Conservation (phyloP, 108 stramenopile genomes). For the Asterionellopsis glacialis region DNA sequence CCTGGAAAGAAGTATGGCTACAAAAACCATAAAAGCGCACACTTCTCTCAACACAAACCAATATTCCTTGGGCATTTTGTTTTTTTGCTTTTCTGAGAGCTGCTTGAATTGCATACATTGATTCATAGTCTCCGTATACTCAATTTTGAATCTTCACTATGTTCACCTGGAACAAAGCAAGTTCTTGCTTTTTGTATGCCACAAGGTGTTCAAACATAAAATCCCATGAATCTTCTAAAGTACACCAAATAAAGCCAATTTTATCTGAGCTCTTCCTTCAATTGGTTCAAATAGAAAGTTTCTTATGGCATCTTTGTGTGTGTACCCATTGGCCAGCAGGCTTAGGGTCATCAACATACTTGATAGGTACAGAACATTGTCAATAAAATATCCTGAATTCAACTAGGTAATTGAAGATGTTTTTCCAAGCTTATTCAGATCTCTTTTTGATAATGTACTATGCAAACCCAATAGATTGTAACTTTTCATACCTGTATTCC, state of each 20-base stretch:
- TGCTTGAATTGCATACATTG: no score
- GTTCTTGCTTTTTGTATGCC: slow-evolving; percentile 21
- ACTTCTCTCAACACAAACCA: no score
- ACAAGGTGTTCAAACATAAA: slow-evolving; percentile 27
- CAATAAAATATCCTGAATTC: slow-evolving; percentile 7
- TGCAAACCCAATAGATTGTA: neutral
- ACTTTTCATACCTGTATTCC: neutral
- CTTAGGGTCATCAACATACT: neutral
- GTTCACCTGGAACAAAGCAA: no score
- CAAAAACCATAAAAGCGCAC: no score
- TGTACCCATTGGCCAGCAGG: neutral
- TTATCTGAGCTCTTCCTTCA: slow-evolving; percentile 37
- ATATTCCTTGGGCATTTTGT: no score
- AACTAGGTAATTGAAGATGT: slow-evolving; percentile 7
- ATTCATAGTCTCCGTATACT: no score
- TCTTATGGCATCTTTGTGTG: no score
- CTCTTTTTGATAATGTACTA: neutral
- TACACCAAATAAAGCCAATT: slow-evolving; percentile 55
- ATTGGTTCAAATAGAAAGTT: slow-evolving; percentile 11
- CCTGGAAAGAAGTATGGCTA: no score
- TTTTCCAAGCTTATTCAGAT: neutral
- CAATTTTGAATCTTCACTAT: no score
- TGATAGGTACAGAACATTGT: slow-evolving; percentile 1
- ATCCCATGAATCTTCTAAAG: slow-evolving; percentile 46
- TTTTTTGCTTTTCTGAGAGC: no score